Conservation (phyloP, 495 filamentous ascomycete species). For the Aspergillus asperescens region DNA sequence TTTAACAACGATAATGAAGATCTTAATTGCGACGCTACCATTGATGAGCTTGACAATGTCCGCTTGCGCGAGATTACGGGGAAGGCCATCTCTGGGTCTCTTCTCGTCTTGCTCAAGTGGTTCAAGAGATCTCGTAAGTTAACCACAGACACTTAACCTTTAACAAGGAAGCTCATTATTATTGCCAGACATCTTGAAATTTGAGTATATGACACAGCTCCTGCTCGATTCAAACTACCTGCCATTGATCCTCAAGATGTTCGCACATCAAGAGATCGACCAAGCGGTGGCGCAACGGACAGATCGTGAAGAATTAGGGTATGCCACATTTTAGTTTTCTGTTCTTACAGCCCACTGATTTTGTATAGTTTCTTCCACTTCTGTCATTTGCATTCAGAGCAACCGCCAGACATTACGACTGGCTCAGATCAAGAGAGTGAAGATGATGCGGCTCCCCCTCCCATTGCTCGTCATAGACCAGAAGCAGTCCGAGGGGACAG, state of each 20-base stretch:
- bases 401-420: slow-evolving; percentile 28
- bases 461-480: slow-evolving; percentile 58
- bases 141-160: background rate
- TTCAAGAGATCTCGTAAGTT: slow-evolving; percentile 87
- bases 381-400: slow-evolving; percentile 58
- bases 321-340: slow-evolving; percentile 22
- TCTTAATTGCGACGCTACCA: slow-evolving; percentile 33
- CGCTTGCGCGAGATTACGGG: slow-evolving; percentile 78
- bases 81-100: slow-evolving; percentile 82
- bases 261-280: slow-evolving; percentile 88
- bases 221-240: slow-evolving; percentile 91
- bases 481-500: slow-evolving; percentile 23
- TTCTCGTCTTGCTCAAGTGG: slow-evolving; percentile 89
- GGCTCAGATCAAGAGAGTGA: slow-evolving; percentile 36
- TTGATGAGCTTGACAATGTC: slow-evolving; percentile 74
- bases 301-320: slow-evolving; percentile 80
- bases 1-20: slow-evolving; percentile 27
- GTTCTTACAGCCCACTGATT: slow-evolving; percentile 14
- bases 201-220: slow-evolving; percentile 91
- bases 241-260: slow-evolving; percentile 84
- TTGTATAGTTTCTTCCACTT: slow-evolving; percentile 77
- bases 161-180: slow-evolving; percentile 17
- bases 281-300: slow-evolving; percentile 77
- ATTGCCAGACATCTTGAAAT: slow-evolving; percentile 86
- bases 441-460: slow-evolving; percentile 80